A percentile compares a stretch with the other conserved stretches of the same genome.
These are phyloP conservation scores for Cymbopogon flexuosus DNA, from an alignment of 202 grass and related monocot genomes.

Conservation along the genomic window DNA sequence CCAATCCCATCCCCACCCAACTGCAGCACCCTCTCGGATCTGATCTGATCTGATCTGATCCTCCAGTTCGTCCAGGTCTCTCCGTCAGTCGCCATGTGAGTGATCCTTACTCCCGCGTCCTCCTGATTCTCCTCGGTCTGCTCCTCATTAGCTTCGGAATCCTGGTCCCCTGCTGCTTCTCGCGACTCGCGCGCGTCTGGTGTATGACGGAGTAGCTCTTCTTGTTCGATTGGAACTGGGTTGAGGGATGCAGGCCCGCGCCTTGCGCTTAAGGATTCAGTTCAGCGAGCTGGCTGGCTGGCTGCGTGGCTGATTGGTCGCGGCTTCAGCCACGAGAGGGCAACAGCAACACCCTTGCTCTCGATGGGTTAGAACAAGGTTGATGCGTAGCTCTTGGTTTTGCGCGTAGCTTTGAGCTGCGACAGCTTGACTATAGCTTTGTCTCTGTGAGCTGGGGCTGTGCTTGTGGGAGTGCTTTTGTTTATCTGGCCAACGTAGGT, in stretches of 20 bases:
- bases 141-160: too few relatives aligned
- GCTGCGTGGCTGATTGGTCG: neutral
- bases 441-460: neutral
- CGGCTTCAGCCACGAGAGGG: neutral
- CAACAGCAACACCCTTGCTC: neutral
- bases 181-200: too few relatives aligned
- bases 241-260: too few relatives aligned
- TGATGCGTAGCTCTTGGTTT: neutral
- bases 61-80: neutral
- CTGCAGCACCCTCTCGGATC: neutral
- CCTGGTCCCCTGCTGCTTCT: too few relatives aligned
- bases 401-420: neutral
- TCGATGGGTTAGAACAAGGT: neutral
- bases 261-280: too few relatives aligned
- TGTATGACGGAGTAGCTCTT: too few relatives aligned
- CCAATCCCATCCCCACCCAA: neutral
- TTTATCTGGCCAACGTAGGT: neutral
- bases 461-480: neutral
- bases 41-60: constrained; percentile 16
- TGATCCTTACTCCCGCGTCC: neutral
- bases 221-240: too few relatives aligned
- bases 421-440: neutral
- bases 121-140: too few relatives aligned
- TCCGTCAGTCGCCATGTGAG: constrained; percentile 29
- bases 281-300: neutral